Percentiles rank a stretch among this genome's conserved stretches.
These are phyloP conservation scores for Mycena sanguinolenta DNA, from an alignment of 768 basidiomycete genomes.

Conservation along the genomic window DNA sequence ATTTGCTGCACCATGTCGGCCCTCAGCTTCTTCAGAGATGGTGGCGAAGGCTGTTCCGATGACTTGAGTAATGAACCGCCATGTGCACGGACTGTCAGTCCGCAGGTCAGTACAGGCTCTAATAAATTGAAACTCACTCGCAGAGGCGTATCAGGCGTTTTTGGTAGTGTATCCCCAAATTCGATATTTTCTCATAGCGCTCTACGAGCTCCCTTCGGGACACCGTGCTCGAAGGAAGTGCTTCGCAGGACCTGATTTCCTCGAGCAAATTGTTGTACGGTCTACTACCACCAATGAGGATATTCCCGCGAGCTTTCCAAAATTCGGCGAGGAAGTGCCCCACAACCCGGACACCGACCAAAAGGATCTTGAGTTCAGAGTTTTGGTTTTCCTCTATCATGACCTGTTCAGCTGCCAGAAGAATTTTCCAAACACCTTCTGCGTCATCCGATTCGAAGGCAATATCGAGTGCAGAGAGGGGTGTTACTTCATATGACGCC, in stretches of 20 bases:
- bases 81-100: constrained; percentile 12
- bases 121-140: neutral
- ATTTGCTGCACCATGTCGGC: constrained; percentile 7
- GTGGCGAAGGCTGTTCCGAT: constrained; percentile 11
- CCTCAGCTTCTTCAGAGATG: constrained; percentile 8
- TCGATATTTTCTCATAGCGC: neutral
- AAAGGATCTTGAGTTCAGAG: constrained; percentile 11
- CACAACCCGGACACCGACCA: constrained; percentile 16
- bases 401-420: constrained; percentile 8
- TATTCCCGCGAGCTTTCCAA: constrained; percentile 9
- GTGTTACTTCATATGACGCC: too few relatives aligned
- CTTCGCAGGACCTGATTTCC: constrained; percentile 3
- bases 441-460: constrained; percentile 7
- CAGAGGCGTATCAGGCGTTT: constrained; percentile 16
- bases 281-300: neutral
- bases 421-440: constrained; percentile 8
- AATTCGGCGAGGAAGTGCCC: constrained; percentile 21
- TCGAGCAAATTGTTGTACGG: constrained; percentile 12
- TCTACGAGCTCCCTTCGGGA: constrained; percentile 3
- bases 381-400: neutral
- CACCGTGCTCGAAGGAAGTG: constrained; percentile 3
- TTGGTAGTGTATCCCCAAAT: constrained; percentile 18
- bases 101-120: neutral
- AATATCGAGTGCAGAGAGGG: constrained; percentile 11
- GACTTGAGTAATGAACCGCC: neutral